phyloP scores from a whole-genome alignment of 257 asterid genomes.

The Osmanthus fragrans region DNA sequence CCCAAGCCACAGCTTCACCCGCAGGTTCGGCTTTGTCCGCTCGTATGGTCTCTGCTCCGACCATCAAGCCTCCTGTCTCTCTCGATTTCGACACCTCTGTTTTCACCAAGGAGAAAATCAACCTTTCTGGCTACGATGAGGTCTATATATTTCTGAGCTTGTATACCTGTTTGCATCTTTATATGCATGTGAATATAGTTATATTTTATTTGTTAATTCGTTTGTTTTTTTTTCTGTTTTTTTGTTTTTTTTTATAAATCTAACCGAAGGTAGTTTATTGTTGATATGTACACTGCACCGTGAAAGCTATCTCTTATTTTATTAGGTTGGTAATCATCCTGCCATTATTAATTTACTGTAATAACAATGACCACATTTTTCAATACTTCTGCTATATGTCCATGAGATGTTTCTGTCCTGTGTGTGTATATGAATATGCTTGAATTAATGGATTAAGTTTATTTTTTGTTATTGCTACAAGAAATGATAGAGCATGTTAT shows the following conservation, averaged over 20 bases:
- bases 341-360: background rate
- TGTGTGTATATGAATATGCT: background rate
- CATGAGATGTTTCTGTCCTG: background rate
- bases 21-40: conserved; percentile 54
- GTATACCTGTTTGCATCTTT: background rate
- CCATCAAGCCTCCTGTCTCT: conserved; percentile 44
- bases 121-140: conserved; percentile 90
- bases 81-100: conserved; percentile 80
- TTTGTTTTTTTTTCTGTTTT: background rate
- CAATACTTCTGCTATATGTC: background rate
- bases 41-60: conserved; percentile 59
- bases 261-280: too few relatives aligned
- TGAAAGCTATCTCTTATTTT: background rate
- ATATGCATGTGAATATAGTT: background rate
- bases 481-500: background rate
- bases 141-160: conserved; percentile 26
- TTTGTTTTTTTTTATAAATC: too few relatives aligned
- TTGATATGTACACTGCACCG: too few relatives aligned
- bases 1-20: conserved; percentile 16
- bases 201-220: background rate
- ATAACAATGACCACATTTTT: background rate
- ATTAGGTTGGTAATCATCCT: background rate
- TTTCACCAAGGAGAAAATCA: conserved; percentile 76
- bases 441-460: background rate
- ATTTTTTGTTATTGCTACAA: background rate